These are phyloP conservation scores for Naegleria lovaniensis DNA, from an alignment of 208 protist genomes.

Conservation along the genomic window DNA sequence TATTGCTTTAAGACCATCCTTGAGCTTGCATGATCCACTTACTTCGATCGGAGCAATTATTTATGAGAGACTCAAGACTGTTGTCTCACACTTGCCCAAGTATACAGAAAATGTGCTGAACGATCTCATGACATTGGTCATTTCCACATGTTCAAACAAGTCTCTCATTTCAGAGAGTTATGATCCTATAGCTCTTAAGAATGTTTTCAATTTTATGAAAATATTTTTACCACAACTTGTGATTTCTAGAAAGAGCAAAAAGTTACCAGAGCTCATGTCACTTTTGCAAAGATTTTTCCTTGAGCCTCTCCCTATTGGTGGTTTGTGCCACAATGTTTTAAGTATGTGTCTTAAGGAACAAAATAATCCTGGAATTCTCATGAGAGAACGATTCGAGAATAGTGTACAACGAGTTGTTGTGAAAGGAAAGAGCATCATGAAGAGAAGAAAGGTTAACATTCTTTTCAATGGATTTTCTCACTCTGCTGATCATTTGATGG, in stretches of 20 bases:
- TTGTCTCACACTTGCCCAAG: not conserved
- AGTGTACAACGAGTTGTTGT: not conserved
- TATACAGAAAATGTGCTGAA: not conserved
- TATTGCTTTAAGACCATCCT: not conserved
- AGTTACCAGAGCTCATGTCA: not conserved
- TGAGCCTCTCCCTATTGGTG: not conserved
- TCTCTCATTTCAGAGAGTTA: not conserved
- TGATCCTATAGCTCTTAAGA: not conserved
- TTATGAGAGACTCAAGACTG: not conserved
- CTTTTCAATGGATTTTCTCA: conserved; percentile 14
- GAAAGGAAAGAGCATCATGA: not conserved
- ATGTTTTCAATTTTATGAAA: not conserved
- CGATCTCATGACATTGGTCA: not conserved
- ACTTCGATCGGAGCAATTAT: not conserved
- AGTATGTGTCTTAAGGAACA: not conserved
- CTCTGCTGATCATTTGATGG: not conserved
- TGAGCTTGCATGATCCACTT: not conserved
- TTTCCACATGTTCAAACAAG: not conserved
- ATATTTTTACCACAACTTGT: conserved; percentile 9
- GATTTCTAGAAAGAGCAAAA: not conserved
- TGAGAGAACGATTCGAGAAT: not conserved
- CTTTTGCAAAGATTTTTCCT: not conserved
- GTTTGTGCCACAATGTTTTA: not conserved
- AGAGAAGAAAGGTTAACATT: not conserved
- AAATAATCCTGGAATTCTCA: not conserved